Conservation (phyloP, 805 yeast genomes). For the Candida sakaeoensis region DNA sequence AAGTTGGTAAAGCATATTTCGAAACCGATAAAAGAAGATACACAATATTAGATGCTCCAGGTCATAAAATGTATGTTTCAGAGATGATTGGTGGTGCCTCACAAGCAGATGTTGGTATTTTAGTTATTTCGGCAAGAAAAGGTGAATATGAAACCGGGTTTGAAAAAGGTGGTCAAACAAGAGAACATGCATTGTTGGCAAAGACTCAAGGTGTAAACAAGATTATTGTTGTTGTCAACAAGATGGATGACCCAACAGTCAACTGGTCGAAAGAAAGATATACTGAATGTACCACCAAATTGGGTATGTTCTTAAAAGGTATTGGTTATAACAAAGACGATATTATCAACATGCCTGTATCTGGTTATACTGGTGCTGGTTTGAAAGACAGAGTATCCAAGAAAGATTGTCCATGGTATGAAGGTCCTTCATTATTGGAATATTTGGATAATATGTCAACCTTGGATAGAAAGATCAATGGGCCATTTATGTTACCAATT, state of each 20-base stretch:
- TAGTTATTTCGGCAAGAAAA: slow-evolving; percentile 96
- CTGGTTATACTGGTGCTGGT: slow-evolving; percentile 97
- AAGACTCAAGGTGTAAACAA: slow-evolving; percentile 98
- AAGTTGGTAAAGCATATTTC: slow-evolving; percentile 95
- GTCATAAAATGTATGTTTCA: slow-evolving; percentile 97
- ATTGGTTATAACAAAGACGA: slow-evolving; percentile 89
- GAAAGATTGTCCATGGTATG: slow-evolving; percentile 85
- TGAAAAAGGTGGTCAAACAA: slow-evolving; percentile 98
- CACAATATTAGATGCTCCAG: slow-evolving; percentile 98
- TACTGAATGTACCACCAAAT: slow-evolving; percentile 87
- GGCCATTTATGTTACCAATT: slow-evolving; percentile 96
- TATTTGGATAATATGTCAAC: slow-evolving; percentile 80
- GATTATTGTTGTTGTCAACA: slow-evolving; percentile 89
- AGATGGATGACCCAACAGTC: slow-evolving; percentile 99
- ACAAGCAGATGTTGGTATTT: slow-evolving; percentile 97
- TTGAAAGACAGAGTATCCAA: slow-evolving; percentile 78
- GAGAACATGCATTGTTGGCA: slow-evolving; percentile 96
- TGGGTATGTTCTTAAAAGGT: slow-evolving; percentile 74
- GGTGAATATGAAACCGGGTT: slow-evolving; percentile 99
- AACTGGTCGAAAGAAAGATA: slow-evolving; percentile 94
- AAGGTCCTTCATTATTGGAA: slow-evolving; percentile 88
- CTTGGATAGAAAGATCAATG: slow-evolving; percentile 81
- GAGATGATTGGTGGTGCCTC: slow-evolving; percentile 99
- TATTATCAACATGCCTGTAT: slow-evolving; percentile 91
- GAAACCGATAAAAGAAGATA: slow-evolving; percentile 98